Conservation (phyloP, 352 stramenopile genomes). For the Peronospora belbahrii region DNA sequence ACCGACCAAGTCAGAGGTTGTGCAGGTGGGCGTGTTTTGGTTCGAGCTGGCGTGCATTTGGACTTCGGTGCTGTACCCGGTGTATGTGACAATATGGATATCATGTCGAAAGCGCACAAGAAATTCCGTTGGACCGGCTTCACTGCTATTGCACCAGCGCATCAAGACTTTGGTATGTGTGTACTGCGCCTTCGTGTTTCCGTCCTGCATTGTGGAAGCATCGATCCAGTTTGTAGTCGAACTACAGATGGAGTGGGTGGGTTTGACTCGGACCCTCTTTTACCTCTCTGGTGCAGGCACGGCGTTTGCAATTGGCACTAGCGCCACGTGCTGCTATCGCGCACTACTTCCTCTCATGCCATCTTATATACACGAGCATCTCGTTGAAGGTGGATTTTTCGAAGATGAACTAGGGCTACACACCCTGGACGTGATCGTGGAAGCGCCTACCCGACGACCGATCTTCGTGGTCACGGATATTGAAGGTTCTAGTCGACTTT, state of each 20-base stretch:
- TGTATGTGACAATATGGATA: slow-evolving; percentile 41
- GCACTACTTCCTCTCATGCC: slow-evolving; percentile 55
- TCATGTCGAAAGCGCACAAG: slow-evolving; percentile 37
- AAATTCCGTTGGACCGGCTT: slow-evolving; percentile 36
- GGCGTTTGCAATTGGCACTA: slow-evolving; percentile 53
- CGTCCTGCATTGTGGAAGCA: slow-evolving; percentile 46
- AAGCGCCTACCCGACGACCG: slow-evolving; percentile 39
- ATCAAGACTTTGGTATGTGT: slow-evolving; percentile 65
- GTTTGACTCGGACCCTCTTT: slow-evolving; percentile 43
- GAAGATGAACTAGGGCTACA: slow-evolving; percentile 24
- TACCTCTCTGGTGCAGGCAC: slow-evolving; percentile 54
- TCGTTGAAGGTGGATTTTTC: slow-evolving; percentile 56
- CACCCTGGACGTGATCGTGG: slow-evolving; percentile 28
- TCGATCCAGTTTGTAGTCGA: slow-evolving; percentile 19
- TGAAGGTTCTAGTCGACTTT: slow-evolving; percentile 67
- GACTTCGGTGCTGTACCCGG: slow-evolving; percentile 48
- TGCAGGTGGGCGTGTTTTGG: slow-evolving; percentile 33
- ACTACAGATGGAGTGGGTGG: slow-evolving; percentile 36
- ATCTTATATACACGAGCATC: slow-evolving; percentile 46
- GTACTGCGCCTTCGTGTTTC: slow-evolving; percentile 60
- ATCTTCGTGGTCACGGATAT: slow-evolving; percentile 84
- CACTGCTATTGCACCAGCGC: slow-evolving; percentile 45
- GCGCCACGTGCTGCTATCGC: slow-evolving; percentile 56
- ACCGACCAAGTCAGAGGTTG: slow-evolving; percentile 19
- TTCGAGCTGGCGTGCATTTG: slow-evolving; percentile 44